These are phyloP conservation scores for Rosa lucieae DNA, from an alignment of 306 rosid species.

Conservation along the genomic window DNA sequence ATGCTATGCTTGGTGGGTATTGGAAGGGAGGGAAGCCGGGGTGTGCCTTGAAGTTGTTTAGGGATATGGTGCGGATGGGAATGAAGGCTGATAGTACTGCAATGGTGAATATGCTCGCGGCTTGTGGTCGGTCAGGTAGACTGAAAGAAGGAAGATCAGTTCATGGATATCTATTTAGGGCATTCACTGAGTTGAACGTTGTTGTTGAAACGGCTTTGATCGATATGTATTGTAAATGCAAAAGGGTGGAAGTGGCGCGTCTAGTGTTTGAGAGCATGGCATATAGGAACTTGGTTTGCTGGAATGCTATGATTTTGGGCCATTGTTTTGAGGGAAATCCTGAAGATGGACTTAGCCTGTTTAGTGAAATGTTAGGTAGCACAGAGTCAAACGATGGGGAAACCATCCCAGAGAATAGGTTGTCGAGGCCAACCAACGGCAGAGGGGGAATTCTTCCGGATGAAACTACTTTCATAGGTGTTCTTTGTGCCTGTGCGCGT, in stretches of 20 bases:
- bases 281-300: constrained; percentile 52
- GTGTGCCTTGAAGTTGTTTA: constrained; percentile 56
- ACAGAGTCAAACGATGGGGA: constrained; percentile 26
- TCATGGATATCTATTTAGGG: constrained; percentile 57
- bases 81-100: constrained; percentile 49
- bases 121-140: constrained; percentile 62
- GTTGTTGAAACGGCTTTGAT: constrained; percentile 57
- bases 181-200: constrained; percentile 28
- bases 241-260: constrained; percentile 42
- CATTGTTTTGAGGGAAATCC: constrained; percentile 67
- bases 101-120: constrained; percentile 49
- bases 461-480: constrained; percentile 63
- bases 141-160: constrained; percentile 68
- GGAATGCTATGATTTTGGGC: constrained; percentile 77
- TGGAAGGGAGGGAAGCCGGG: constrained; percentile 64
- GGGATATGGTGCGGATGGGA: constrained; percentile 52
- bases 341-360: constrained; percentile 57
- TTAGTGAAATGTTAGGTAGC: constrained; percentile 40
- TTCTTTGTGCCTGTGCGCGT: constrained; percentile 79
- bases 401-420: constrained; percentile 5
- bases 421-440: constrained; percentile 18
- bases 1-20: constrained; percentile 57
- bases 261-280: constrained; percentile 45
- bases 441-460: constrained; percentile 44
- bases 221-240: constrained; percentile 70